Evolutionary conservation across 352 stramenopile species (phyloP).

Genomic region (Globisporangium spiculum): DNA sequence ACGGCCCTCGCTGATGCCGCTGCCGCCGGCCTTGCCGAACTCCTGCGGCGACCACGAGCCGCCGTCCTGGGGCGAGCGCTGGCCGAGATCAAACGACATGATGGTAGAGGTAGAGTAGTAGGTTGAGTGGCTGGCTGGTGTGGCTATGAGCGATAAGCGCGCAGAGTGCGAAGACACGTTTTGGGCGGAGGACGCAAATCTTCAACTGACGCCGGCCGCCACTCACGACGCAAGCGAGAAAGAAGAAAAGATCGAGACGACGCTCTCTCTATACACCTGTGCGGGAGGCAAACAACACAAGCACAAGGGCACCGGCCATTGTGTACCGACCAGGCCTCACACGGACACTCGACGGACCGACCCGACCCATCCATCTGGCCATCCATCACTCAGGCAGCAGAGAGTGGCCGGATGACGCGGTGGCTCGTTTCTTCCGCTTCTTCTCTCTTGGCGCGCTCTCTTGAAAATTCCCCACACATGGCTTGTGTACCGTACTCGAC

Average conservation of each 20-base stretch:
- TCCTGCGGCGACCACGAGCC: slow-evolving; percentile 17
- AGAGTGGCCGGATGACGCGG: not conserved
- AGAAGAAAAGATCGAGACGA: slow-evolving; percentile 7
- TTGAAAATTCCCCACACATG: slow-evolving; percentile 6
- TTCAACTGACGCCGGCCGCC: slow-evolving; percentile 43
- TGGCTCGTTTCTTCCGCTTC: slow-evolving; percentile 5
- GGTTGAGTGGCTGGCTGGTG: too few species aligned
- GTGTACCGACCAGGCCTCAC: not conserved
- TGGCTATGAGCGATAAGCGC: not conserved
- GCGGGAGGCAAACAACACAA: not conserved
- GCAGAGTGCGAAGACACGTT: not conserved
- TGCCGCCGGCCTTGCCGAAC: slow-evolving; percentile 19
- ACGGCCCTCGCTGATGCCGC: slow-evolving; percentile 45
- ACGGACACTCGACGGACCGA: not conserved
- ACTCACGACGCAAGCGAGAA: not conserved
- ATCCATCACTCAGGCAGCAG: not conserved
- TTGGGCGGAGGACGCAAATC: slow-evolving; percentile 44
- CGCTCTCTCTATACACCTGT: slow-evolving; percentile 1
- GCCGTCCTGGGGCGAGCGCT: slow-evolving; percentile 14
- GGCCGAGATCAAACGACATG: slow-evolving; percentile 23
- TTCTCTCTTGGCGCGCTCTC: slow-evolving; percentile 3
- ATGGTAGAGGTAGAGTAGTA: not conserved
- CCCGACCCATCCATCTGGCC: not conserved
- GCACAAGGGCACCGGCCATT: not conserved
- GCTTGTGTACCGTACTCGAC: not conserved